Conservation (phyloP, 495 filamentous ascomycete genomes). For the Staphylotrichum longicolle region DNA sequence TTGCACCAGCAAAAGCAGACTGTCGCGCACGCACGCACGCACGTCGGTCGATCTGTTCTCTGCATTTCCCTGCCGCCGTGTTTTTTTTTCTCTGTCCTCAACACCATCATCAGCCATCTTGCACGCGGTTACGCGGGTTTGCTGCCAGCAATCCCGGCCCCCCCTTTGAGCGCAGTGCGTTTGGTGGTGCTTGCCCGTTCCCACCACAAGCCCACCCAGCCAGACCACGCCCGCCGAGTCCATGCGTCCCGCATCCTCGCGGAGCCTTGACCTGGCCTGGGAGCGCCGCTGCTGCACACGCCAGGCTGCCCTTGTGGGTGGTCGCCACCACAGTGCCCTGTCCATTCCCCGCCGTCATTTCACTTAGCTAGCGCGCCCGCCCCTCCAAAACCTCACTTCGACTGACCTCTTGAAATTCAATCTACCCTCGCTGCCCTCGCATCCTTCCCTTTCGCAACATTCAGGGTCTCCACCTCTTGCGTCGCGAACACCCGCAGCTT, state of each 20-base stretch:
- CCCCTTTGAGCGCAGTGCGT: not conserved
- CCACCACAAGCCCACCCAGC: too few species aligned
- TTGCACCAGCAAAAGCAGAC: not conserved
- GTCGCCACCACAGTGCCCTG: slow-evolving; percentile 39
- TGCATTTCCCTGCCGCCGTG: not conserved
- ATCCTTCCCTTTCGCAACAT: slow-evolving; percentile 11
- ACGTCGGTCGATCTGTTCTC: not conserved
- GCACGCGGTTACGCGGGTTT: not conserved
- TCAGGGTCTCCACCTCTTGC: slow-evolving; percentile 17
- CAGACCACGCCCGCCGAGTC: slow-evolving; percentile 23
- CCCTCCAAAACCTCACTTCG: slow-evolving; percentile 36
- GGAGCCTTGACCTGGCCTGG: slow-evolving; percentile 34
- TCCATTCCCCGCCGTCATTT: slow-evolving; percentile 41
- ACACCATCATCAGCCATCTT: too few species aligned
- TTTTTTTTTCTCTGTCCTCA: not conserved
- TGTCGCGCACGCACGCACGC: not conserved
- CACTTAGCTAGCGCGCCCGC: slow-evolving; percentile 38
- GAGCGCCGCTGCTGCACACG: slow-evolving; percentile 31
- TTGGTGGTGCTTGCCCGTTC: not conserved
- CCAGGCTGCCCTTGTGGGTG: slow-evolving; percentile 36
- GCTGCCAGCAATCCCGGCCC: not conserved
- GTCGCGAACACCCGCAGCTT: slow-evolving; percentile 1
- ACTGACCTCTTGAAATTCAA: slow-evolving; percentile 29
- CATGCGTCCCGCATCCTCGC: slow-evolving; percentile 28
- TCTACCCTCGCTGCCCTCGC: slow-evolving; percentile 13